phyloP scores from a whole-genome alignment of 2,329 filamentous ascomycete species.

The Xylariaceae sp. region DNA sequence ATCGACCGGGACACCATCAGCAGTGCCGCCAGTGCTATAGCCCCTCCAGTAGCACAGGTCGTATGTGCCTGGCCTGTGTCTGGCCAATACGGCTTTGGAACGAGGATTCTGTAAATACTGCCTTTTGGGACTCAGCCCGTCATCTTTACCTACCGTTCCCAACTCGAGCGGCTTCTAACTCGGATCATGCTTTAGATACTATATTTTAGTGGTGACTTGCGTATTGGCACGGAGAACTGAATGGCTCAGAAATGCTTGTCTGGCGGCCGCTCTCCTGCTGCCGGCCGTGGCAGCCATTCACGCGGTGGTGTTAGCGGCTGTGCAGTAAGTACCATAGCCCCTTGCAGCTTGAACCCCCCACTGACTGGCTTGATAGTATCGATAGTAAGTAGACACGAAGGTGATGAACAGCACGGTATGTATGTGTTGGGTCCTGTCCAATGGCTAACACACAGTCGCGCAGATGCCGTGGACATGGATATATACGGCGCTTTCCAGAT shows the following conservation, averaged over 20 bases:
- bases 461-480: slow-evolving; percentile 62
- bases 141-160: not conserved
- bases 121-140: not conserved
- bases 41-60: slow-evolving; percentile 27
- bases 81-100: slow-evolving; percentile 37
- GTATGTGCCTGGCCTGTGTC: slow-evolving; percentile 40
- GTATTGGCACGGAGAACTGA: slow-evolving; percentile 55
- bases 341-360: too few relatives aligned
- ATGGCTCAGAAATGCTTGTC: slow-evolving; percentile 58
- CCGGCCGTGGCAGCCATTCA: slow-evolving; percentile 61
- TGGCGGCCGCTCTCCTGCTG: slow-evolving; percentile 57
- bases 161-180: slow-evolving; percentile 5
- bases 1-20: slow-evolving; percentile 13
- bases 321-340: slow-evolving; percentile 45
- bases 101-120: slow-evolving; percentile 32
- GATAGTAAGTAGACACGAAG: too few relatives aligned
- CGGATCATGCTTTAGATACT: slow-evolving; percentile 40
- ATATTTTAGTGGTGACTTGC: slow-evolving; percentile 58
- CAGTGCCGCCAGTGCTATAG: slow-evolving; percentile 23
- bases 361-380: too few relatives aligned
- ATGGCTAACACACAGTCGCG: slow-evolving; percentile 1
- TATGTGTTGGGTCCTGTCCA: too few relatives aligned
- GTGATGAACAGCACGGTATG: too few relatives aligned
- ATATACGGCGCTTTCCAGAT: slow-evolving; percentile 63
- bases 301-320: slow-evolving; percentile 52